Evolutionary conservation across 2,329 filamentous ascomycete species (phyloP).

Genomic region (Penicillium sumatraense): DNA sequence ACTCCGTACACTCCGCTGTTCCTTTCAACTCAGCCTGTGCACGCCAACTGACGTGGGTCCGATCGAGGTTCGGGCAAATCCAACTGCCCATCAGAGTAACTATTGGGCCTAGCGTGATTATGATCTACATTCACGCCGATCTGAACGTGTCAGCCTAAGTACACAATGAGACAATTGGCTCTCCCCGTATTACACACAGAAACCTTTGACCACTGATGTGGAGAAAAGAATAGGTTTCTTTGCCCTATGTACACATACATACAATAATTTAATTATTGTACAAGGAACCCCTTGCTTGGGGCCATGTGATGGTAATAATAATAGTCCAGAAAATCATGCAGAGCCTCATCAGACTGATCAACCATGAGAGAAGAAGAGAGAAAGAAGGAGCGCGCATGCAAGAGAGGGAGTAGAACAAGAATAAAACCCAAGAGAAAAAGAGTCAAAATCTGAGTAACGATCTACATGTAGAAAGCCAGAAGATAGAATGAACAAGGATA

Average conservation of each 20-base stretch:
- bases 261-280: not conserved
- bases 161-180: not conserved
- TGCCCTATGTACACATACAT: slow-evolving; percentile 6
- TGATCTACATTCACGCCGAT: slow-evolving; percentile 22
- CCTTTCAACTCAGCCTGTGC: not conserved
- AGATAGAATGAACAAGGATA: slow-evolving; percentile 8
- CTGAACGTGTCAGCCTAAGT: slow-evolving; percentile 9
- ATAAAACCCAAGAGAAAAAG: slow-evolving; percentile 3
- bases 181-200: not conserved
- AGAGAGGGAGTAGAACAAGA: too few relatives aligned
- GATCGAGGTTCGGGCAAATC: not conserved
- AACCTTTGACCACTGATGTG: not conserved
- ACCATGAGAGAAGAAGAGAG: not conserved
- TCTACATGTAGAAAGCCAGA: slow-evolving; percentile 6
- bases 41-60: not conserved
- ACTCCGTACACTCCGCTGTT: not conserved
- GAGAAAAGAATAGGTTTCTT: not conserved
- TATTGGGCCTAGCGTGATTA: slow-evolving; percentile 16
- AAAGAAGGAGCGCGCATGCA: too few relatives aligned
- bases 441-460: slow-evolving; percentile 7
- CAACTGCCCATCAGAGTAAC: not conserved
- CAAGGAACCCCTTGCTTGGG: not conserved
- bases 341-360: not conserved
- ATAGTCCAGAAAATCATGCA: slow-evolving; percentile 7
- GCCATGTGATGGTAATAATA: not conserved